These are phyloP conservation scores for Pittosporum tobira DNA, from an alignment of 129 eudicot genomes.

Conservation along the genomic window DNA sequence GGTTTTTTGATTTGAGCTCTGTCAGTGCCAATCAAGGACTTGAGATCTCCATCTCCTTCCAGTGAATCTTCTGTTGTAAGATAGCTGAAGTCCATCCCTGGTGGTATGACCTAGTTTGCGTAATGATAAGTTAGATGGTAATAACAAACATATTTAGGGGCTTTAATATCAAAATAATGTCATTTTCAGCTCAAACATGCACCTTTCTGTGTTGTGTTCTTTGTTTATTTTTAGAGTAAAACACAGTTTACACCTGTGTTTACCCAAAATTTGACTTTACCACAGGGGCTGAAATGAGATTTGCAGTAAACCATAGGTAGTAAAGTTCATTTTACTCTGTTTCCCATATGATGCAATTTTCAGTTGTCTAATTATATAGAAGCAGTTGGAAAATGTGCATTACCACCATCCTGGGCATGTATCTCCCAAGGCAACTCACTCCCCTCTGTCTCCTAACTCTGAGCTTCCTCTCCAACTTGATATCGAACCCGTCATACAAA, in stretches of 20 bases:
- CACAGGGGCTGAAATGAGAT: too few relatives aligned
- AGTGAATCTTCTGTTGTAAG: slow-evolving; percentile 46
- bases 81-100: slow-evolving; percentile 87
- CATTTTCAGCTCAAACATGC: too few relatives aligned
- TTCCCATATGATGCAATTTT: neutral
- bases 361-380: neutral
- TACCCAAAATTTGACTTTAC: too few relatives aligned
- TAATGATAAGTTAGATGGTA: slow-evolving; percentile 7
- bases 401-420: slow-evolving; percentile 88
- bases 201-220: too few relatives aligned
- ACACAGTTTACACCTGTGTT: too few relatives aligned
- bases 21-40: slow-evolving; percentile 50
- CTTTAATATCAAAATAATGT: neutral
- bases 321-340: neutral
- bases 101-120: slow-evolving; percentile 59
- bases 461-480: slow-evolving; percentile 66
- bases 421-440: slow-evolving; percentile 65
- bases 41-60: slow-evolving; percentile 60
- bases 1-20: slow-evolving; percentile 46
- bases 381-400: slow-evolving; percentile 7
- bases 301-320: too few relatives aligned
- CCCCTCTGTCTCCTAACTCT: slow-evolving; percentile 60
- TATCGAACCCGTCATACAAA: slow-evolving; percentile 74
- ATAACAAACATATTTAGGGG: neutral
- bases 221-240: too few relatives aligned